A percentile compares a stretch with the other conserved stretches of the same genome.
These are phyloP conservation scores for Arthroderma uncinatum DNA, from an alignment of 2,329 filamentous ascomycete species.

Conservation along the genomic window DNA sequence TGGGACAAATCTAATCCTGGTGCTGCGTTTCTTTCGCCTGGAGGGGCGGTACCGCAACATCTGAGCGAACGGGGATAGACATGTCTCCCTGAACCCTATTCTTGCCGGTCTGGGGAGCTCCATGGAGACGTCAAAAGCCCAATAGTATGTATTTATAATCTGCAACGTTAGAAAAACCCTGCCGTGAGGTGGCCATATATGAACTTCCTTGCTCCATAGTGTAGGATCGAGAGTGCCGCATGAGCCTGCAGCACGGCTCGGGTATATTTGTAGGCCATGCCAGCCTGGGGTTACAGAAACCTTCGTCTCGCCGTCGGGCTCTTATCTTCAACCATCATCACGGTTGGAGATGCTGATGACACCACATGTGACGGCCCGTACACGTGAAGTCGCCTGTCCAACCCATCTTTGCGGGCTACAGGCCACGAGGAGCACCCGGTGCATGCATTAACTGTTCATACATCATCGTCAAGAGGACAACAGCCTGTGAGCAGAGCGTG, in stretches of 20 bases:
- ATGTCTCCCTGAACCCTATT: neutral
- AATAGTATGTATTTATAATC: neutral
- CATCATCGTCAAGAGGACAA: neutral
- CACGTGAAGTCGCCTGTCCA: neutral
- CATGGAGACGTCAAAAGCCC: neutral
- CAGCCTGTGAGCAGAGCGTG: neutral
- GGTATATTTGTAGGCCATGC: neutral
- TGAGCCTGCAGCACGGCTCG: neutral
- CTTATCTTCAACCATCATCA: neutral
- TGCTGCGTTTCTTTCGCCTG: neutral
- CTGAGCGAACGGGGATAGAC: neutral
- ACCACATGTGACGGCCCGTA: neutral
- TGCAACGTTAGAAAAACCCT: neutral
- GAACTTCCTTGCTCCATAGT: neutral
- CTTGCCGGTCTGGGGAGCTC: neutral
- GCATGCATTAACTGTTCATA: neutral
- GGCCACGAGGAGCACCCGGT: neutral
- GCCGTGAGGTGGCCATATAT: neutral
- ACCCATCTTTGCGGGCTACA: neutral
- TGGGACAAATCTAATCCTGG: neutral
- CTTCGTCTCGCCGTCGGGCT: neutral
- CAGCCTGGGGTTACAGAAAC: neutral
- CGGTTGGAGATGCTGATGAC: neutral
- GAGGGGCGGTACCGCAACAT: too few relatives aligned
- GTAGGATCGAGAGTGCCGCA: neutral